Percentiles rank a stretch among this genome's conserved stretches.
These are phyloP conservation scores for Stephania cephalantha DNA, from an alignment of 164 flowering plant genomes.

Conservation along the genomic window DNA sequence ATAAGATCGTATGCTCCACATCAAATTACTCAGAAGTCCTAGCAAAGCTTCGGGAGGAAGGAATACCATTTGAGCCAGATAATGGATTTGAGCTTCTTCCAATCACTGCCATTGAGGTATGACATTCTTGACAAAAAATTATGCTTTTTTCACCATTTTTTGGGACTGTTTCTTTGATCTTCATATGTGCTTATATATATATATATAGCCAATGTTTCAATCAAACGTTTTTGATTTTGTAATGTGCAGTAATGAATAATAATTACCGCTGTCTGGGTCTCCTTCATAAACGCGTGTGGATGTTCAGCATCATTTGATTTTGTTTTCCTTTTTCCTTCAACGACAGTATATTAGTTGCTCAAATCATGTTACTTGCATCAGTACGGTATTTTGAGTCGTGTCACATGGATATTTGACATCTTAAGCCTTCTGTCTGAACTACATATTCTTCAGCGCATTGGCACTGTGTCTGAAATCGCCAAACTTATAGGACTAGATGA, in stretches of 20 bases:
- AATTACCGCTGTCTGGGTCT: not conserved
- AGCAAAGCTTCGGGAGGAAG: slow-evolving; percentile 71
- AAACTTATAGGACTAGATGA: not conserved
- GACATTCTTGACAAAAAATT: not conserved
- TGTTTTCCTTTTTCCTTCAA: no score
- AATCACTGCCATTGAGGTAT: slow-evolving; percentile 63
- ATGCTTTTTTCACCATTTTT: not conserved
- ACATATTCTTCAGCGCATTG: not conserved
- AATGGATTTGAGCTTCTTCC: slow-evolving; percentile 89
- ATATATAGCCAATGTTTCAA: not conserved
- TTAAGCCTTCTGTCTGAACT: no score
- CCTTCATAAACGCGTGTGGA: not conserved
- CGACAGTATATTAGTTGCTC: no score
- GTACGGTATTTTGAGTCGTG: no score
- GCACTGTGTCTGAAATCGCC: not conserved
- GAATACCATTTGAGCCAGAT: slow-evolving; percentile 76
- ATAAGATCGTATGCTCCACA: slow-evolving; percentile 64
- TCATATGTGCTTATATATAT: not conserved
- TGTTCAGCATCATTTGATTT: not conserved
- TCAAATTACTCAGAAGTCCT: slow-evolving; percentile 57
- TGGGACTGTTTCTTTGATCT: not conserved
- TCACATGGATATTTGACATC: no score
- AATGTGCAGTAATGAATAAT: not conserved
- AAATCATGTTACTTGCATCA: no score
- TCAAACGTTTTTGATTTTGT: not conserved